Evolutionary conservation across 2,329 filamentous ascomycete species (phyloP), one percentile per base, ranked within the genome.

Genomic region (Exophiala phaeomuriformis): DNA sequence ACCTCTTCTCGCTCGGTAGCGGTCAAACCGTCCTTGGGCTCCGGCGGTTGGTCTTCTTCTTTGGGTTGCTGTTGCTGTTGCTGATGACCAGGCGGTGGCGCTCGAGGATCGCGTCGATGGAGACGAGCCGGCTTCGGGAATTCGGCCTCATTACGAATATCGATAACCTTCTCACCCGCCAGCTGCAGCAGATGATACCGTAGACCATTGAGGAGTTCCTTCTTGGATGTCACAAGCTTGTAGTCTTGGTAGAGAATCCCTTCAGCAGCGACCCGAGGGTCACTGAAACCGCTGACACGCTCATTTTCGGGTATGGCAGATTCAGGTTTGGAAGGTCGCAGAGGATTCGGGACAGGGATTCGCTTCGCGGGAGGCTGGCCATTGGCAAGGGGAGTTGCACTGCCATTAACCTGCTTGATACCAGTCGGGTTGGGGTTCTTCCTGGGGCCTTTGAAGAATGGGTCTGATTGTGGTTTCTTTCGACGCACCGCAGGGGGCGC

Each of bases 111-210:
- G 52, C 93, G 86, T 58, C 93, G 84, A 67, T 97, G 90, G 36
- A 98, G 75, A 36, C 88, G 85, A 32, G 97, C 87, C 0, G 93
- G 93, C 30, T 90, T 82, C 12, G 87, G 85, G 66, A 97, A 98
- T 48, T 94, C 83, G 4, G 83, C 76, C 61, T 91, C 84, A 65
- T 97, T 84, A 56, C 88, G 77, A 32, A 83, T 78, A 62, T 86
- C 85, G 57, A 82, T 72, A n/a, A 66, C 72, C 59, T 76, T 77
- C 63, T 82, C 83, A 48, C 78, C 75, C 58, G 85, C 78, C 52
- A 98, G 83, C 62, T 88, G 85, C 76, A 95, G 90, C 58, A 95
- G 81, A 67, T 98, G 93, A 65, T 90, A 84, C 46, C 91, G 86
- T 55, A 95, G 73, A 4, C 86, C 87, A 62, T 93, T 85, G 52